These are phyloP conservation scores for Xylaria arbuscula DNA, from an alignment of 2,329 filamentous ascomycete genomes.

Conservation along the genomic window DNA sequence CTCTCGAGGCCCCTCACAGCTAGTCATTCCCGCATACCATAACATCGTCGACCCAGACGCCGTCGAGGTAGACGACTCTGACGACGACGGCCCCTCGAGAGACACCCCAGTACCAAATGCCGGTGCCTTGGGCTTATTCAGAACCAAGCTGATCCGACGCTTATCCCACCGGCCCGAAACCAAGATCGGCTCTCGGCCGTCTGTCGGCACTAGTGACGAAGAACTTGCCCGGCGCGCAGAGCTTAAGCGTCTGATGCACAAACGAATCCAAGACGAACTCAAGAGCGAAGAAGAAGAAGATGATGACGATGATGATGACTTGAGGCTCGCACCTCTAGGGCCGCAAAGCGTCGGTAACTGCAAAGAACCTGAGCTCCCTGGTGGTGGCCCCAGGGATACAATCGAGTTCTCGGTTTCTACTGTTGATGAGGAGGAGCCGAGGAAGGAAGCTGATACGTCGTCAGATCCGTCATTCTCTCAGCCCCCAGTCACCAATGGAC, in stretches of 20 bases:
- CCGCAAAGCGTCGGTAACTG: conserved; percentile 46
- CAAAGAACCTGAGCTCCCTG: conserved; percentile 46
- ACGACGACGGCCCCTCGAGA: conserved; percentile 42
- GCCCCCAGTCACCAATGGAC: conserved; percentile 23
- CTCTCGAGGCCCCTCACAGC: conserved; percentile 39
- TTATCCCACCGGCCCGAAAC: conserved; percentile 58
- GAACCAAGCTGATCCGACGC: conserved; percentile 57
- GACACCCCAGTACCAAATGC: conserved; percentile 45
- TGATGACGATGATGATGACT: conserved; percentile 53
- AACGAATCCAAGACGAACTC: conserved; percentile 68
- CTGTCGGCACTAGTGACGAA: conserved; percentile 61
- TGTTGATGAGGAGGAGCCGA: conserved; percentile 34
- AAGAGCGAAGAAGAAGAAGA: conserved; percentile 60
- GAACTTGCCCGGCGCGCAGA: conserved; percentile 67
- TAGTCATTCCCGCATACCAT: conserved; percentile 43
- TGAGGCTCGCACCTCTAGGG: conserved; percentile 45
- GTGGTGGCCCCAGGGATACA: conserved; percentile 60
- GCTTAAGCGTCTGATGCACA: conserved; percentile 64
- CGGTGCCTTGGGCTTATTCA: conserved; percentile 59
- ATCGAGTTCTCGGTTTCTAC: conserved; percentile 58
- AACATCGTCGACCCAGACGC: conserved; percentile 48
- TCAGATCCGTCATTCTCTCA: conserved; percentile 26
- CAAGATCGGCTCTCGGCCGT: conserved; percentile 55
- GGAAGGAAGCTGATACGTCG: conserved; percentile 17
- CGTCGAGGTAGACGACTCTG: conserved; percentile 57